phyloP scores from a whole-genome alignment of 2,329 filamentous ascomycete genomes.

The Pestalotiopsis sp. region DNA sequence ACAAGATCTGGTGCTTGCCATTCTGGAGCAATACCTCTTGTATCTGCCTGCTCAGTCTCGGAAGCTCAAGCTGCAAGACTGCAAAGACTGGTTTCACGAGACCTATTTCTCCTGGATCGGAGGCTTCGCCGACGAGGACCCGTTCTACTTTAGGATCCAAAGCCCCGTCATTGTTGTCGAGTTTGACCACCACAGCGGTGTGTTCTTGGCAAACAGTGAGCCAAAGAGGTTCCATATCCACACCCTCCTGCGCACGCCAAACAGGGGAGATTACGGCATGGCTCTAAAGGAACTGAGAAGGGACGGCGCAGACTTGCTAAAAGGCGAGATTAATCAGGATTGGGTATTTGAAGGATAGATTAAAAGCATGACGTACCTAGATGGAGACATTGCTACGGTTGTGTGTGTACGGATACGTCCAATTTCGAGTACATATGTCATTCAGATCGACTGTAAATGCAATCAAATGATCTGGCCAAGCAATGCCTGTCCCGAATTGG shows the following conservation, averaged over 20 bases:
- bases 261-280: conserved; percentile 75
- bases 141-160: conserved; percentile 80
- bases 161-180: conserved; percentile 75
- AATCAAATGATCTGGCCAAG: no score
- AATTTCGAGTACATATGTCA: no score
- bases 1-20: conserved; percentile 55
- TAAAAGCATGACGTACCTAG: no score
- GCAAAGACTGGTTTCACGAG: conserved; percentile 61
- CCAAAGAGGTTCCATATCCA: conserved; percentile 82
- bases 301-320: conserved; percentile 16
- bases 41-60: conserved; percentile 66
- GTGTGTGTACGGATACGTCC: no score
- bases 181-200: conserved; percentile 80
- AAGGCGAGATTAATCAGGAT: conserved; percentile 31
- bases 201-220: conserved; percentile 73
- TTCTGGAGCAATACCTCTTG: conserved; percentile 67
- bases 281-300: conserved; percentile 44
- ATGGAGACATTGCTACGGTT: no score
- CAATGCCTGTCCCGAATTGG: no score
- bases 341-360: conserved; percentile 43
- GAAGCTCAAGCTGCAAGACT: conserved; percentile 54
- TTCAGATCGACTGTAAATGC: no score
- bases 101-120: conserved; percentile 85
- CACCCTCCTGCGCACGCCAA: conserved; percentile 72
- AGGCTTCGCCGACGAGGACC: conserved; percentile 64